A percentile compares a stretch with the other conserved stretches of the same genome.
Evolutionary conservation across 257 asterid species (phyloP).

Genomic region (Solanum bukasovii): DNA sequence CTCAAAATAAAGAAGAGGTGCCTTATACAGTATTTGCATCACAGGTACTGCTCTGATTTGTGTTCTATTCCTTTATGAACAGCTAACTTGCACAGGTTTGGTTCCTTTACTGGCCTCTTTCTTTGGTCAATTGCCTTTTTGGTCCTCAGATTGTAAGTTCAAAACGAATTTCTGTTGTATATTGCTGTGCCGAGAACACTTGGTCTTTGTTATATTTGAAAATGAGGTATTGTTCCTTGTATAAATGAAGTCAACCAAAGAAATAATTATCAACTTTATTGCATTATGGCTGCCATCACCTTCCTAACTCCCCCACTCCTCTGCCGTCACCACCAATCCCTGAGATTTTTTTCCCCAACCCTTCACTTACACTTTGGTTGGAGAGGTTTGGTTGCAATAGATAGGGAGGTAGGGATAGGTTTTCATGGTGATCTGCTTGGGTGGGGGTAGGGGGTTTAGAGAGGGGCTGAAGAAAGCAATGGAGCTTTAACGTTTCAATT

Average conservation of each 20-base stretch:
- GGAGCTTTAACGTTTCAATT: background rate
- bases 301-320: background rate
- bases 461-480: background rate
- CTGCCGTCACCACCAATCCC: background rate
- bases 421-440: background rate
- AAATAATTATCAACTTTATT: background rate
- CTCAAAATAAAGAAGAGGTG: constrained; percentile 30
- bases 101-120: background rate
- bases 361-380: background rate
- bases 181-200: background rate
- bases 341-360: background rate
- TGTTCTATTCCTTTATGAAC: background rate
- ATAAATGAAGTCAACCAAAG: background rate
- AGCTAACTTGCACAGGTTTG: background rate
- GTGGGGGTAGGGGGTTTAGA: background rate
- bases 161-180: background rate
- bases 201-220: background rate
- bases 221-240: background rate
- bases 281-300: background rate
- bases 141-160: background rate
- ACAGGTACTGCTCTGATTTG: constrained; percentile 35
- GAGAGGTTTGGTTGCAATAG: background rate
- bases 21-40: constrained; percentile 16
- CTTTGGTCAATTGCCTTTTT: background rate
- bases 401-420: background rate